These are phyloP conservation scores for Erodium chrysanthum DNA, from an alignment of 441 rosid genomes.

Conservation along the genomic window DNA sequence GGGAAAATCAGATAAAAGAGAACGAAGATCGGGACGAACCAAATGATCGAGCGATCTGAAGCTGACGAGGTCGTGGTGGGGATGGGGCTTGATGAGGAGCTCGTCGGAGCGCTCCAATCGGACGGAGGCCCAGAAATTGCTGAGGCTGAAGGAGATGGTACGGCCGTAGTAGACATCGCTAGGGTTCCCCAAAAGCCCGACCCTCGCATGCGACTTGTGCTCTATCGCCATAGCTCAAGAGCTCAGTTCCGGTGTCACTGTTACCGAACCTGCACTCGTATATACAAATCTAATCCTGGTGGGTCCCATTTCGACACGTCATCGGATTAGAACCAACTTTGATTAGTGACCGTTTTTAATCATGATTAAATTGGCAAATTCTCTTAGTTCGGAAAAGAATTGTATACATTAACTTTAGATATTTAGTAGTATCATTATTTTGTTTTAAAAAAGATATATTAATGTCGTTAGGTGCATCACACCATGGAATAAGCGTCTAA, in stretches of 20 bases:
- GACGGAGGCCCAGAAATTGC: slow-evolving; percentile 75
- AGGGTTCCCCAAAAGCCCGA: slow-evolving; percentile 72
- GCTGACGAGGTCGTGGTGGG: slow-evolving; percentile 59
- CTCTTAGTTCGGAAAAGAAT: too few species aligned
- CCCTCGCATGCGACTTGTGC: slow-evolving; percentile 55
- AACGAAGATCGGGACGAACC: slow-evolving; percentile 23
- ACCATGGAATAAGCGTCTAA: too few species aligned
- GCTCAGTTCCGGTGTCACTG: background rate
- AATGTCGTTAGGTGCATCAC: too few species aligned
- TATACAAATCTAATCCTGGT: background rate
- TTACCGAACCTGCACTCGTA: background rate
- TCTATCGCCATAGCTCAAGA: slow-evolving; percentile 25
- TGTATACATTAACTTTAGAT: too few species aligned
- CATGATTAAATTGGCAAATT: too few species aligned
- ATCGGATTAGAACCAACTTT: background rate
- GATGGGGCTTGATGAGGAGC: slow-evolving; percentile 65
- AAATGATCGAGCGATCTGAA: slow-evolving; percentile 60
- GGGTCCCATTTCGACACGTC: background rate
- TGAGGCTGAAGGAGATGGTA: slow-evolving; percentile 55
- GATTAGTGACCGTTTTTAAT: background rate
- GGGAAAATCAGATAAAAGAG: background rate
- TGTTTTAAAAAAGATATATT: too few species aligned
- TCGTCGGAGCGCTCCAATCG: slow-evolving; percentile 50
- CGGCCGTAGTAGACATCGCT: slow-evolving; percentile 83
- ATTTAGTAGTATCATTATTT: too few species aligned